A percentile compares a stretch with the other conserved stretches of the same genome.
Conservation (phyloP, 139 green algal genomes). For the Bryopsis sp. region DNA sequence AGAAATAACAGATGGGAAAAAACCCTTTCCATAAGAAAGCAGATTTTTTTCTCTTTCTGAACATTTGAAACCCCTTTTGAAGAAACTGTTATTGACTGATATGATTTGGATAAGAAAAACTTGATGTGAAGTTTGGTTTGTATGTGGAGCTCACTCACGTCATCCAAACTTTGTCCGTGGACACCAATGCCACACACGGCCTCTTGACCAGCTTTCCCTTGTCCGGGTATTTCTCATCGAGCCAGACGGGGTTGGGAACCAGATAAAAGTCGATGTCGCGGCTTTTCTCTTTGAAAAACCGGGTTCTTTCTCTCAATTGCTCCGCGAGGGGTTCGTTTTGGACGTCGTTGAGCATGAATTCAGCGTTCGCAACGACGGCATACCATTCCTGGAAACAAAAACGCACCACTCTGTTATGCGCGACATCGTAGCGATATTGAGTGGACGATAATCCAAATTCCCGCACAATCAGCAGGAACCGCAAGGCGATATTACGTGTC, state of each 20-base stretch:
- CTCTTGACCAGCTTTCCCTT: conserved; percentile 62
- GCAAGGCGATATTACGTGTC: too few species aligned
- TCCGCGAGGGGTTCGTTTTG: conserved; percentile 86
- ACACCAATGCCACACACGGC: conserved; percentile 72
- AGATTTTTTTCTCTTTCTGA: too few species aligned
- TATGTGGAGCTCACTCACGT: conserved; percentile 42
- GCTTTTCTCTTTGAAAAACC: conserved; percentile 51
- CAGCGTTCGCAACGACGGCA: conserved; percentile 63
- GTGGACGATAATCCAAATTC: too few species aligned
- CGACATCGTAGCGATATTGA: too few species aligned
- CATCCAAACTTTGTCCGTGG: conserved; percentile 79
- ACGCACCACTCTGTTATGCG: too few species aligned
- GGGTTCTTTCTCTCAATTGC: conserved; percentile 73
- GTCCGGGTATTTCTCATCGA: conserved; percentile 64
- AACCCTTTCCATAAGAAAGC: too few species aligned
- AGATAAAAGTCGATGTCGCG: conserved; percentile 62
- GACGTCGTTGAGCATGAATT: conserved; percentile 81
- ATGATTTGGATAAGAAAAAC: background rate
- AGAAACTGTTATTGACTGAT: too few species aligned
- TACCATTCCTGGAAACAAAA: conserved; percentile 51
- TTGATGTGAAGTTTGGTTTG: background rate
- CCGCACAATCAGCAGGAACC: too few species aligned
- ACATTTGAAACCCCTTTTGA: too few species aligned
- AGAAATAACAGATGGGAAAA: too few species aligned
- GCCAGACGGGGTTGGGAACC: conserved; percentile 68